phyloP scores from a whole-genome alignment of 2,329 filamentous ascomycete genomes.

The Fusarium sacchari region DNA sequence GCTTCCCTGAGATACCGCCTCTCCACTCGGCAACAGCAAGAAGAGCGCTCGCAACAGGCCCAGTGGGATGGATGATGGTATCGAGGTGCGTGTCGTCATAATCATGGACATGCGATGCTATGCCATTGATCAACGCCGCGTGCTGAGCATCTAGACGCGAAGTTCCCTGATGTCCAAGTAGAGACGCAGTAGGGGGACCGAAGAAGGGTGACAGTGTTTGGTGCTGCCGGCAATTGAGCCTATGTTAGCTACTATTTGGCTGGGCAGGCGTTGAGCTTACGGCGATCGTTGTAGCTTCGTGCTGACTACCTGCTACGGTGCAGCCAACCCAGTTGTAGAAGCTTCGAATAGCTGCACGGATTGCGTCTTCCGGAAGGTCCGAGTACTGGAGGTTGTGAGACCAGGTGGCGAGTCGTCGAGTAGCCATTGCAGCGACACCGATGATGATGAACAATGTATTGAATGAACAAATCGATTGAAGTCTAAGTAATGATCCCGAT shows the following conservation, averaged over 20 bases:
- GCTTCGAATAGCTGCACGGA: neutral
- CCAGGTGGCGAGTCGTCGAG: neutral
- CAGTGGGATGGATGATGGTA: neutral
- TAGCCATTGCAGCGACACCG: neutral
- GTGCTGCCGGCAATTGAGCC: fast-evolving
- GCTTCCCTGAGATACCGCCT: neutral
- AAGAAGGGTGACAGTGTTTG: neutral
- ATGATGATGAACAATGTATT: neutral
- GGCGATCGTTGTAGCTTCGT: neutral
- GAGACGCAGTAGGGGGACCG: neutral
- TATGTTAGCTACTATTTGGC: neutral
- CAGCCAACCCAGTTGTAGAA: conserved; percentile 7
- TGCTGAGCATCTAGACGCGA: neutral
- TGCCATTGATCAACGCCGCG: neutral
- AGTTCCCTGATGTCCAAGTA: neutral
- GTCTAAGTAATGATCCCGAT: neutral
- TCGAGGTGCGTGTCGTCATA: conserved; percentile 8
- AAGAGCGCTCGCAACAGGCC: neutral
- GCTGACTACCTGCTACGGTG: neutral
- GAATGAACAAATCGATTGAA: neutral
- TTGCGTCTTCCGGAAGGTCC: neutral
- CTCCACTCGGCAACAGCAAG: neutral
- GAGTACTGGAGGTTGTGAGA: neutral
- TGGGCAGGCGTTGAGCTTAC: fast-evolving
- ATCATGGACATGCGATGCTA: conserved; percentile 7